Percentiles rank a stretch among this genome's conserved stretches.
These are phyloP conservation scores for Ilyonectria robusta DNA, from an alignment of 2,329 filamentous ascomycete species.

Conservation along the genomic window DNA sequence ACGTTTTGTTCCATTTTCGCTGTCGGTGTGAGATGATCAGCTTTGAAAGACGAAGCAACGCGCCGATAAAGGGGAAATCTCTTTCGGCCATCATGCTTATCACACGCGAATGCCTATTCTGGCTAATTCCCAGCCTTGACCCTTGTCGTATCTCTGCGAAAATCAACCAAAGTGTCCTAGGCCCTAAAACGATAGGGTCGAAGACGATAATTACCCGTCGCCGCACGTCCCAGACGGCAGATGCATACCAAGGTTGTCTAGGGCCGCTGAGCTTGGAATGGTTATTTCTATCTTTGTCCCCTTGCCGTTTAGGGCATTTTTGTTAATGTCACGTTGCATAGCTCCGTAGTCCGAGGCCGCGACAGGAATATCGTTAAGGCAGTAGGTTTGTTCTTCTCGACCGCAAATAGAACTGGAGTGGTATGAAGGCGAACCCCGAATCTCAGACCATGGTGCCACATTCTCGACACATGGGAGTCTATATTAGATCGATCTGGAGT, in stretches of 20 bases:
- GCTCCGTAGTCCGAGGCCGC: not conserved
- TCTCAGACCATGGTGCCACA: not conserved
- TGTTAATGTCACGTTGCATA: not conserved
- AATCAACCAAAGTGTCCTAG: not conserved
- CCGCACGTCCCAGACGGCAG: not conserved
- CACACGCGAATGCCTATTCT: not conserved
- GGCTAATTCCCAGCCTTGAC: not conserved
- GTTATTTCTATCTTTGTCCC: not conserved
- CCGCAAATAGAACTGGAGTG: not conserved
- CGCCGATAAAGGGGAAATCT: not conserved
- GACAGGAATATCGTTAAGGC: not conserved
- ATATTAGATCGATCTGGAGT: conserved; percentile 6
- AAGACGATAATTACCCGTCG: not conserved
- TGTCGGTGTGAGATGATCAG: not conserved
- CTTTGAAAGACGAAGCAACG: not conserved
- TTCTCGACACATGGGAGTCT: not conserved
- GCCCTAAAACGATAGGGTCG: not conserved
- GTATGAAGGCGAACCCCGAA: not conserved
- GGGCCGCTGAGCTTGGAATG: not conserved
- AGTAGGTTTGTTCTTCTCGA: too few relatives aligned
- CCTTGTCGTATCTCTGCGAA: not conserved
- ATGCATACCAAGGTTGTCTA: not conserved
- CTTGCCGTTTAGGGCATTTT: not conserved
- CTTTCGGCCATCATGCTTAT: not conserved
- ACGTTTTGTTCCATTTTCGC: not conserved